Percentiles rank a stretch among this genome's conserved stretches.
These are phyloP conservation scores for Sutorius australiensis DNA, from an alignment of 768 basidiomycete genomes.

Conservation along the genomic window DNA sequence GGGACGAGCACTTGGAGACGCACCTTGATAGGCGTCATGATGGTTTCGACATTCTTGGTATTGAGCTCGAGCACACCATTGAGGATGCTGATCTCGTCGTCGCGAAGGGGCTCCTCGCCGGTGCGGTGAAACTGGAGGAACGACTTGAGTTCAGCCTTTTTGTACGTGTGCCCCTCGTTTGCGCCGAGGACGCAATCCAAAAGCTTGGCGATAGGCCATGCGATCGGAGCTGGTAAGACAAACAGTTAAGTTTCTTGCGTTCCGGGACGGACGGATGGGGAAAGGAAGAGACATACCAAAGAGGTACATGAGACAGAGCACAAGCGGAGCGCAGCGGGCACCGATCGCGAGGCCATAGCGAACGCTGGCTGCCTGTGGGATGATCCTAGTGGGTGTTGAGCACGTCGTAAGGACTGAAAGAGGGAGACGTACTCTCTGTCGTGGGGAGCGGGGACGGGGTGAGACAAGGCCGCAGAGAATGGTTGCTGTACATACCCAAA, in stretches of 20 bases:
- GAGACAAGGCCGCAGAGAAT: not conserved
- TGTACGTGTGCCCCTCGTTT: slow-evolving; percentile 71
- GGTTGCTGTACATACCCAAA: slow-evolving; percentile 58
- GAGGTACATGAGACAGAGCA: slow-evolving; percentile 68
- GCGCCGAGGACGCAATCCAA: slow-evolving; percentile 80
- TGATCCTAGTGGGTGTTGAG: slow-evolving; percentile 42
- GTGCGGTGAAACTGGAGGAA: slow-evolving; percentile 78
- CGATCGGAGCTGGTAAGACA: slow-evolving; percentile 59
- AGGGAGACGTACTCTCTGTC: slow-evolving; percentile 36
- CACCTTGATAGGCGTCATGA: slow-evolving; percentile 81
- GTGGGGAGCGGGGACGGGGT: not conserved
- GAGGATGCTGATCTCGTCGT: slow-evolving; percentile 78
- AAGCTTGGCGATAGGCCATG: slow-evolving; percentile 65
- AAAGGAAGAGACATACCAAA: slow-evolving; percentile 31
- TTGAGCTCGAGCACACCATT: slow-evolving; percentile 79
- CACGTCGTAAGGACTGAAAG: not conserved
- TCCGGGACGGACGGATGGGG: not conserved
- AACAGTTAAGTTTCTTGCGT: too few species aligned
- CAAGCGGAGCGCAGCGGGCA: slow-evolving; percentile 72
- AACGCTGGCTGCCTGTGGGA: slow-evolving; percentile 69
- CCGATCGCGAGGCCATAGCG: slow-evolving; percentile 81
- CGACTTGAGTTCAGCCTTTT: slow-evolving; percentile 75
- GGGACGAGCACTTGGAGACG: not conserved
- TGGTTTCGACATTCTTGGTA: slow-evolving; percentile 67
- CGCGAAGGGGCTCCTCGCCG: slow-evolving; percentile 69